A percentile compares a stretch with the other conserved stretches of the same genome.
These are phyloP conservation scores for Tirmania nivea DNA, from an alignment of 495 filamentous ascomycete genomes.

Conservation along the genomic window DNA sequence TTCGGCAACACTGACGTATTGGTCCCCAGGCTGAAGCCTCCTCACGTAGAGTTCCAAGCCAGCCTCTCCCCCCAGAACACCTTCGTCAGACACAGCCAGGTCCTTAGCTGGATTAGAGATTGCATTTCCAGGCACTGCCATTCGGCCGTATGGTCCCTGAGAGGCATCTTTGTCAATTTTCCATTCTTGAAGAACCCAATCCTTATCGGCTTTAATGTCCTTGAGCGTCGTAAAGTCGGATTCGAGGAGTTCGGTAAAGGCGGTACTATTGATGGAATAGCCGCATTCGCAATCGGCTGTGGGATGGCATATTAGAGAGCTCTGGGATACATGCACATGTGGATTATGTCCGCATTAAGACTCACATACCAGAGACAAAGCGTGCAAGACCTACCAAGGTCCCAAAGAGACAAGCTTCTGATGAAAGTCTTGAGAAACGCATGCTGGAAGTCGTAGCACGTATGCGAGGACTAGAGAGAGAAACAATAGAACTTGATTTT, in stretches of 20 bases:
- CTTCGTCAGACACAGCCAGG: slow-evolving; percentile 22
- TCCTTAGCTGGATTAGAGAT: slow-evolving; percentile 29
- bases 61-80: slow-evolving; percentile 27
- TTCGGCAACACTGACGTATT: slow-evolving; percentile 38
- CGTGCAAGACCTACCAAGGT: neutral
- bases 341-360: slow-evolving; percentile 4
- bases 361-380: neutral
- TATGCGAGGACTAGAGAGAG: too few relatives aligned
- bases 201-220: slow-evolving; percentile 27
- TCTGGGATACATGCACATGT: slow-evolving; percentile 2
- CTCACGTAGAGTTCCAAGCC: slow-evolving; percentile 40
- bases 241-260: slow-evolving; percentile 49
- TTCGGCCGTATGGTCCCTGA: slow-evolving; percentile 44
- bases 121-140: slow-evolving; percentile 32
- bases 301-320: neutral
- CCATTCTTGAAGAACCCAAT: slow-evolving; percentile 45
- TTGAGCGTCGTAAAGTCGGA: slow-evolving; percentile 40
- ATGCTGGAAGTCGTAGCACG: too few relatives aligned
- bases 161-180: slow-evolving; percentile 30
- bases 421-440: too few relatives aligned
- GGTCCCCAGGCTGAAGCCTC: slow-evolving; percentile 22
- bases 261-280: slow-evolving; percentile 30
- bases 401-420: too few relatives aligned
- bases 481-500: too few relatives aligned
- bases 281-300: slow-evolving; percentile 48